Evolutionary conservation across 805 yeast species (phyloP), one percentile per base, ranked within the genome.

Genomic region (Priceomyces castillae): DNA sequence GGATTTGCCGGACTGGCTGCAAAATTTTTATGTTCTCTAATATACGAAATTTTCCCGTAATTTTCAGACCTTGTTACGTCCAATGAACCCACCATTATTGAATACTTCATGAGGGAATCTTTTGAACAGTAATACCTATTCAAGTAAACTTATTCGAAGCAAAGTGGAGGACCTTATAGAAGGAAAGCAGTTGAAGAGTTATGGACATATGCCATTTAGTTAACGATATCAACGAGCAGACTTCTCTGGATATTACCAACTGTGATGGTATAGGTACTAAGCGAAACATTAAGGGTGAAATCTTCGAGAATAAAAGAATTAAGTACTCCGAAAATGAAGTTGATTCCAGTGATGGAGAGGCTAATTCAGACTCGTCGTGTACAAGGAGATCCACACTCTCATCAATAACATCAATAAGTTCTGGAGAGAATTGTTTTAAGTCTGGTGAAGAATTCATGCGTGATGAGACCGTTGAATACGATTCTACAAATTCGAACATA

Each of bases 1-100:
- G 22, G 37, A 11, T 22, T 15, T 9, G 26, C 12, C 20, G 14
- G 18, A 20, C 10, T 23, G 37, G 37, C 37, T 34, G 37, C 37
- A 34, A 34, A 43, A 30, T 34, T 14, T 22, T 16, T 20, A 16
- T 39, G 41, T 43, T 43, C 46, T 43, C 43, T 30, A 43, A 35
- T 39, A 17, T 43, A 36, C 46, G 23, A 18, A 31, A 7, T 11
- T 12, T 10, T 30, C 38, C 34, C 12, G 46, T 43, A 43, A 43
- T 43, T 43, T 14, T 43, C 39, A 39, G 41, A 43, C 46, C 42
- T 39, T 34, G 33, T 43, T 28, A 30, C 33, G 40, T 39, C 46
- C 46, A 43, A 43, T 43, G 42, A 43, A 30, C 30, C n/a, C n/a
- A 5, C 22, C 25, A 22, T 20, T 11, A 14, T 12, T 16, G 14